Evolutionary conservation across 306 rosid species (phyloP).

Genomic region (Sphenostylis stenocarpa): DNA sequence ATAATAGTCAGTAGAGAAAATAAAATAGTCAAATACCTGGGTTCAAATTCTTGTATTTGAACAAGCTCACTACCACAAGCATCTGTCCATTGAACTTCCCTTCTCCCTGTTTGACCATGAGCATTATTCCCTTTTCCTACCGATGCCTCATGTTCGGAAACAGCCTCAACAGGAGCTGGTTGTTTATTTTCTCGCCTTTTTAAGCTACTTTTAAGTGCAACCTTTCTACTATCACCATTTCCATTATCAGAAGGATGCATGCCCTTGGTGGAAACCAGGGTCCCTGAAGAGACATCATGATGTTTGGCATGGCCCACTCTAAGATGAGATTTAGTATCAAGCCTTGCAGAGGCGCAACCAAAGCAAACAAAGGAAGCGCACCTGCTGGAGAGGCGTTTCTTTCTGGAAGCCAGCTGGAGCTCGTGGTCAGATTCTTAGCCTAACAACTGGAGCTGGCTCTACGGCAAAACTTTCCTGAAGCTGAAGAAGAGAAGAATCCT

Average conservation of each 20-base stretch:
- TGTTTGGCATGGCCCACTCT: constrained; percentile 77
- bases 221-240: constrained; percentile 42
- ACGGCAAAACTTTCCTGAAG: constrained; percentile 86
- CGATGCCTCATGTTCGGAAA: constrained; percentile 36
- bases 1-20: neutral
- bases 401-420: constrained; percentile 89
- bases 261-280: constrained; percentile 49
- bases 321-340: constrained; percentile 64
- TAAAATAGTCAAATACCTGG: constrained; percentile 53
- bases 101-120: constrained; percentile 48
- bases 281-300: constrained; percentile 56
- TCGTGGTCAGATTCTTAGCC: constrained; percentile 73
- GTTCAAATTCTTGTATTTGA: constrained; percentile 74
- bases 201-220: constrained; percentile 72
- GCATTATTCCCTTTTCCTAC: constrained; percentile 43
- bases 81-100: constrained; percentile 92
- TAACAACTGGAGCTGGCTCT: constrained; percentile 89
- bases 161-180: constrained; percentile 41
- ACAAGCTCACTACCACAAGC: constrained; percentile 71
- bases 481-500: constrained; percentile 89
- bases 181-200: constrained; percentile 45
- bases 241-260: constrained; percentile 37
- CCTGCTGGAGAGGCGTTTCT: constrained; percentile 66
- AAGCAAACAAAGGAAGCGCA: constrained; percentile 84
- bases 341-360: constrained; percentile 72